Percentiles rank a stretch among this genome's conserved stretches.
Evolutionary conservation across 2,329 filamentous ascomycete genomes (phyloP).

Genomic region (Diplodia scrobiculata): DNA sequence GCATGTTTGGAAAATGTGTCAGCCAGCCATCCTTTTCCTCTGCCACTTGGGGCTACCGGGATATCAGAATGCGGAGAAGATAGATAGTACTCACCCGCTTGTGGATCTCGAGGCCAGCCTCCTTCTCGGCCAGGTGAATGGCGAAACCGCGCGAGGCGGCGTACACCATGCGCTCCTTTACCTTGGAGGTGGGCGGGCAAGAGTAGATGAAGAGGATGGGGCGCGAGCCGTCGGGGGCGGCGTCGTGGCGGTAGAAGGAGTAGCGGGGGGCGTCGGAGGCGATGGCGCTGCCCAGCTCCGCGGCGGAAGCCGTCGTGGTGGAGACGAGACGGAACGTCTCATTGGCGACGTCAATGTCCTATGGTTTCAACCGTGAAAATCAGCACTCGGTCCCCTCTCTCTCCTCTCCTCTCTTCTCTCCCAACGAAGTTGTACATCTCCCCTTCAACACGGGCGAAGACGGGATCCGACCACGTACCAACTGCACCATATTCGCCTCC

Average conservation of each 20-base stretch:
- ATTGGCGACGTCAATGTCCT: conserved; percentile 72
- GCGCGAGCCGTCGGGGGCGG: conserved; percentile 55
- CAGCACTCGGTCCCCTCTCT: conserved; percentile 58
- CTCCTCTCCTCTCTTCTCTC: conserved; percentile 35
- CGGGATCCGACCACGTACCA: conserved; percentile 56
- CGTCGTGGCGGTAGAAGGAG: conserved; percentile 71
- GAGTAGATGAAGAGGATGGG: conserved; percentile 81
- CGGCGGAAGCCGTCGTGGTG: conserved; percentile 56
- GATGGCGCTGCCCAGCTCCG: conserved; percentile 62
- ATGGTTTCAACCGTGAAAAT: conserved; percentile 46
- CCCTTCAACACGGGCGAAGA: neutral
- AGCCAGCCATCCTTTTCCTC: conserved; percentile 57
- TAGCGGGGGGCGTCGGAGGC: conserved; percentile 71
- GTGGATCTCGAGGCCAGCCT: conserved; percentile 66
- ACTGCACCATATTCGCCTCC: conserved; percentile 60
- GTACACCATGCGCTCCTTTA: conserved; percentile 86
- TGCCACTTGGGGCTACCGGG: too few relatives aligned
- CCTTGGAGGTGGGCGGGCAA: conserved; percentile 69
- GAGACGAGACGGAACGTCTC: conserved; percentile 70
- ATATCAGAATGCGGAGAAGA: neutral
- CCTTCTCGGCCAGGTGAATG: conserved; percentile 64
- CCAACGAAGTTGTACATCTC: too few relatives aligned
- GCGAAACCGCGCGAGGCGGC: conserved; percentile 64
- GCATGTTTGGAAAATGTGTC: conserved; percentile 56
- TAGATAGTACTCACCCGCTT: conserved; percentile 61